Conservation (phyloP, 1,139 yeast genomes). For the Hyphopichia buzzinii region DNA sequence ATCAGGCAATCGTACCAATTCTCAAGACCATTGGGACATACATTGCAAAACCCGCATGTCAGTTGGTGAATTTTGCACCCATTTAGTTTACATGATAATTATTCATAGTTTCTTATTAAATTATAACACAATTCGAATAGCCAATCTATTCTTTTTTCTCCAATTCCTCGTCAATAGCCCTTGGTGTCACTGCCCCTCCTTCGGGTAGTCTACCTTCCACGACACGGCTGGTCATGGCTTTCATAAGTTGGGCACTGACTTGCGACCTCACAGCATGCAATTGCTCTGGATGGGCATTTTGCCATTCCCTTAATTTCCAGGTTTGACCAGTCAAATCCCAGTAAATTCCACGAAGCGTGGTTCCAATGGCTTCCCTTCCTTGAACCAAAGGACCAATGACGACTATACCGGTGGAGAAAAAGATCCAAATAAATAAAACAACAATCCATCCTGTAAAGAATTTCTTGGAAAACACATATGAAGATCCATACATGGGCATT, state of each 20-base stretch:
- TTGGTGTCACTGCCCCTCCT: slow-evolving; percentile 20
- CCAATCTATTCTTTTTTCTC: slow-evolving; percentile 19
- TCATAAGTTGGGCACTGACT: slow-evolving; percentile 39
- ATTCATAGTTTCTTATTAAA: no score
- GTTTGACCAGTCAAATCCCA: slow-evolving; percentile 83
- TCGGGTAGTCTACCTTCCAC: slow-evolving; percentile 29
- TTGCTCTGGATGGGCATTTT: slow-evolving; percentile 62
- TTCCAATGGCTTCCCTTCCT: slow-evolving; percentile 62
- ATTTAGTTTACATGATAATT: no score
- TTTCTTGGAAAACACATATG: slow-evolving; percentile 64
- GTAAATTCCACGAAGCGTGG: slow-evolving; percentile 70
- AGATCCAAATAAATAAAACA: slow-evolving; percentile 72
- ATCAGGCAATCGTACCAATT: no score
- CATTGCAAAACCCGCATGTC: no score
- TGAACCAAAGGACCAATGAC: slow-evolving; percentile 63
- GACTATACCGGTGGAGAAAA: slow-evolving; percentile 55
- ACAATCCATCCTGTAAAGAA: slow-evolving; percentile 85
- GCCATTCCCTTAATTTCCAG: slow-evolving; percentile 72
- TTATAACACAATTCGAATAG: no score
- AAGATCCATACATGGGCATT: slow-evolving; percentile 82
- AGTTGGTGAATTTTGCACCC: no score
- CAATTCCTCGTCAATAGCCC: slow-evolving; percentile 23
- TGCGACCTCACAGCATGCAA: slow-evolving; percentile 67
- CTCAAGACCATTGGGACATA: no score
- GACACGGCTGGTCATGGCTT: slow-evolving; percentile 15